Percentiles rank a stretch among this genome's conserved stretches.
phyloP scores from a whole-genome alignment of 2,329 filamentous ascomycete species.

The Alternaria brassicae region DNA sequence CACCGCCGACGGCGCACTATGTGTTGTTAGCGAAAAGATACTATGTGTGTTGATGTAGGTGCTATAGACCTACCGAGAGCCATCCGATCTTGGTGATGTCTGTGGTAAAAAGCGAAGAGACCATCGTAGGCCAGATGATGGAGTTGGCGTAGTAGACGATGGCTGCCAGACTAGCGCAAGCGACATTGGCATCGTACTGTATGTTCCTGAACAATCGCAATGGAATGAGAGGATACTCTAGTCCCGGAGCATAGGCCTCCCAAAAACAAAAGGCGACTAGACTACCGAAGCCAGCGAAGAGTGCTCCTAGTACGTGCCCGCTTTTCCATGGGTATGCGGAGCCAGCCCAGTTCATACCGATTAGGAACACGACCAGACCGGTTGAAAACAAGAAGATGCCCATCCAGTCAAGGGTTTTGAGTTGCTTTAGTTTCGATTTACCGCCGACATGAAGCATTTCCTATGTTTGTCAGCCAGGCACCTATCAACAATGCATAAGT shows the following conservation, averaged over 20 bases:
- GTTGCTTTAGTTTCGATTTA: constrained; percentile 45
- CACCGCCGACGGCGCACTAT: constrained; percentile 42
- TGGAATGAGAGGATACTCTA: constrained; percentile 49
- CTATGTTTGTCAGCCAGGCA: constrained; percentile 13
- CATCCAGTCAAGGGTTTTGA: constrained; percentile 55
- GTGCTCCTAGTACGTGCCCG: constrained; percentile 45
- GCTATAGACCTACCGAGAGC: constrained; percentile 33
- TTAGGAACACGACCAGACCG: constrained; percentile 56
- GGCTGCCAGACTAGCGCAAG: constrained; percentile 42
- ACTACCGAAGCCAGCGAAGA: constrained; percentile 43
- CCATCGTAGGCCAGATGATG: constrained; percentile 44
- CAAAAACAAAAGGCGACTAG: constrained; percentile 44
- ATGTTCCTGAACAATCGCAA: constrained; percentile 49
- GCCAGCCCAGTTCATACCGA: constrained; percentile 57
- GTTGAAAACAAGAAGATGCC: constrained; percentile 57
- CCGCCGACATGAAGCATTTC: constrained; percentile 46
- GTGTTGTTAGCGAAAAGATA: constrained; percentile 11
- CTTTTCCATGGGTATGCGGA: constrained; percentile 46
- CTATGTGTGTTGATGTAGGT: too few species aligned
- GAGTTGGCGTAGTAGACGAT: constrained; percentile 47
- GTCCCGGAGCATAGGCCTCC: constrained; percentile 34
- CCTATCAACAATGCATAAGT: too few species aligned
- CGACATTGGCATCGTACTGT: constrained; percentile 42
- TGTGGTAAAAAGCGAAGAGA: constrained; percentile 38
- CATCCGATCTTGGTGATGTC: constrained; percentile 39